A percentile compares a stretch with the other conserved stretches of the same genome.
phyloP scores from a whole-genome alignment of 1,284 basidiomycete genomes.

The Ceratobasidium sp. region DNA sequence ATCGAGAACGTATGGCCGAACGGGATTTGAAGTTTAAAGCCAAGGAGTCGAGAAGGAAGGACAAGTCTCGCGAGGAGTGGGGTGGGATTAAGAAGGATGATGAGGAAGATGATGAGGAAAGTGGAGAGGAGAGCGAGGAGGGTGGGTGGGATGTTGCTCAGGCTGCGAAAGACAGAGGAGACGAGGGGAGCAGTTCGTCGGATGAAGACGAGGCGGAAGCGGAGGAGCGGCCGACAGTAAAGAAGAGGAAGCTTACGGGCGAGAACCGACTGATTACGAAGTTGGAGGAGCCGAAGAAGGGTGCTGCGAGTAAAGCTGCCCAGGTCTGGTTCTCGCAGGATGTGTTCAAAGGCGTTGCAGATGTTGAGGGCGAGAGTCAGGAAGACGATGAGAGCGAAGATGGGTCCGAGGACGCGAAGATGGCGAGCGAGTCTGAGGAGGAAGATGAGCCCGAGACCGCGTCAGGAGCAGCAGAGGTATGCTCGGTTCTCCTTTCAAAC shows the following conservation, averaged over 20 bases:
- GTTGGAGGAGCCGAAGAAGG: constrained; percentile 58
- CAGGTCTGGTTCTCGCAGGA: constrained; percentile 96
- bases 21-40: constrained; percentile 92
- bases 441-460: constrained; percentile 56
- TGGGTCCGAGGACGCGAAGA: constrained; percentile 59
- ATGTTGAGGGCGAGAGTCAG: constrained; percentile 64
- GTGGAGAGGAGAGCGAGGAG: constrained; percentile 63
- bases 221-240: constrained; percentile 56
- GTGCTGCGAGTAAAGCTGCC: constrained; percentile 64
- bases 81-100: constrained; percentile 69
- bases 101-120: constrained; percentile 63
- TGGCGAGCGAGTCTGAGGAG: constrained; percentile 57
- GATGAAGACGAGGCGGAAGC: constrained; percentile 54
- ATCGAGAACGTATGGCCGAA: constrained; percentile 84
- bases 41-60: constrained; percentile 82
- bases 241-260: constrained; percentile 53
- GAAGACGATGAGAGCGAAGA: constrained; percentile 63
- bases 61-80: constrained; percentile 81
- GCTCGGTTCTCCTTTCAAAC: constrained; percentile 25
- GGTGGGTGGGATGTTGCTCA: constrained; percentile 63
- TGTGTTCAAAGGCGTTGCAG: constrained; percentile 83
- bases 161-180: constrained; percentile 61
- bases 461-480: constrained; percentile 59
- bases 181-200: constrained; percentile 62
- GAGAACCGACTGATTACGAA: constrained; percentile 63